These are phyloP conservation scores for Russula ochroleuca DNA, from an alignment of 768 basidiomycete species.

Conservation along the genomic window DNA sequence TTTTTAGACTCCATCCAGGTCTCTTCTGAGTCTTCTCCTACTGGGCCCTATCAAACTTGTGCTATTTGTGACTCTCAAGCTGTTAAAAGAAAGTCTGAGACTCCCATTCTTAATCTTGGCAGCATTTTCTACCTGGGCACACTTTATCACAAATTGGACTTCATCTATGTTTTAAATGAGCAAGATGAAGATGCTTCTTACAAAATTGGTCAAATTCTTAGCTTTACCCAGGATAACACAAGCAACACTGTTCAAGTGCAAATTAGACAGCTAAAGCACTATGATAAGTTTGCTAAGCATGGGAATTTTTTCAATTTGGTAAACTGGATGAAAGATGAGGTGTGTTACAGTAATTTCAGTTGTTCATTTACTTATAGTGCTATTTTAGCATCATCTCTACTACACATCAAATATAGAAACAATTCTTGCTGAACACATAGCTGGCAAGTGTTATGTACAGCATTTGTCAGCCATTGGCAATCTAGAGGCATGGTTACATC, in stretches of 20 bases:
- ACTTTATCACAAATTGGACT: slow-evolving; percentile 56
- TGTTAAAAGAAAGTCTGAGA: not conserved
- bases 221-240: slow-evolving; percentile 33
- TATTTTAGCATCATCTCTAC: slow-evolving; percentile 40
- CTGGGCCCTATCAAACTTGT: slow-evolving; percentile 31
- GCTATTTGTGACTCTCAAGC: slow-evolving; percentile 12
- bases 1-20: slow-evolving; percentile 44
- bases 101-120: slow-evolving; percentile 31
- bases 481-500: slow-evolving; percentile 44
- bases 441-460: slow-evolving; percentile 53
- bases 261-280: slow-evolving; percentile 46
- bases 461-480: slow-evolving; percentile 35
- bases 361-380: slow-evolving; percentile 1
- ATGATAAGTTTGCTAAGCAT: slow-evolving; percentile 38
- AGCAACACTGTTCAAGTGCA: slow-evolving; percentile 32
- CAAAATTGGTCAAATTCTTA: slow-evolving; percentile 53
- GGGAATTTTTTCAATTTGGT: not conserved
- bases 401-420: slow-evolving; percentile 33
- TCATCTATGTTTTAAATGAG: slow-evolving; percentile 47
- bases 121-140: slow-evolving; percentile 43
- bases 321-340: slow-evolving; percentile 20
- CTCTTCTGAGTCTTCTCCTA: slow-evolving; percentile 35
- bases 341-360: not conserved
- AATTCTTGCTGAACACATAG: slow-evolving; percentile 39
- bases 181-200: slow-evolving; percentile 36